Percentiles rank a stretch among this genome's conserved stretches.
phyloP scores from a whole-genome alignment of 2,329 filamentous ascomycete genomes.

The Pseudocercospora cruenta region DNA sequence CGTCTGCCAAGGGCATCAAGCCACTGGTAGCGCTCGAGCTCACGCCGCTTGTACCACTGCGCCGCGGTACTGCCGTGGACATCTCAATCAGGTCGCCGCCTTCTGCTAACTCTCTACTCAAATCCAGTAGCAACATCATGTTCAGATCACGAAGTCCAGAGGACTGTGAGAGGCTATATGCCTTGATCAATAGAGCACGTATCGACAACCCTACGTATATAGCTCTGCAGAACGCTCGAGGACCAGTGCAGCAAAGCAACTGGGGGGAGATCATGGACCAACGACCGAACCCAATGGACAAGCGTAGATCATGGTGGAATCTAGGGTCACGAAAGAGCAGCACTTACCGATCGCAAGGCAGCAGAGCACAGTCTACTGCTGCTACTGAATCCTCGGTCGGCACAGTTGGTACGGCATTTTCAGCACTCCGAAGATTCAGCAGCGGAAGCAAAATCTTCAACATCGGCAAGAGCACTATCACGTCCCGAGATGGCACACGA shows the following conservation, averaged over 20 bases:
- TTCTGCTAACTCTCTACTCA: slow-evolving; percentile 70
- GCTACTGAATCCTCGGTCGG: slow-evolving; percentile 76
- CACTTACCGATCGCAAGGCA: slow-evolving; percentile 60
- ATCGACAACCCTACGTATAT: slow-evolving; percentile 93
- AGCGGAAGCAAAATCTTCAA: slow-evolving; percentile 74
- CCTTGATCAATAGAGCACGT: slow-evolving; percentile 82
- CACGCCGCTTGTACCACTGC: slow-evolving; percentile 85
- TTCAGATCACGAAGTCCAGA: slow-evolving; percentile 77
- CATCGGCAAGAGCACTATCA: slow-evolving; percentile 76
- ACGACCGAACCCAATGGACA: slow-evolving; percentile 14
- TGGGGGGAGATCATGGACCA: slow-evolving; percentile 56
- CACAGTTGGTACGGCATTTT: slow-evolving; percentile 78
- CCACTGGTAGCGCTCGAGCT: slow-evolving; percentile 76
- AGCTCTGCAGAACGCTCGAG: slow-evolving; percentile 72
- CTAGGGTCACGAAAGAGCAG: slow-evolving; percentile 58
- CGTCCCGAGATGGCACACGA: slow-evolving; percentile 58
- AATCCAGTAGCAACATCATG: slow-evolving; percentile 76
- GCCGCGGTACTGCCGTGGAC: slow-evolving; percentile 88
- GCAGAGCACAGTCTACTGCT: slow-evolving; percentile 59
- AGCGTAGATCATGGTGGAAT: slow-evolving; percentile 52
- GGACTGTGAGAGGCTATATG: slow-evolving; percentile 82
- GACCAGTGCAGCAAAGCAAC: slow-evolving; percentile 54
- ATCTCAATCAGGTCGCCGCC: slow-evolving; percentile 91
- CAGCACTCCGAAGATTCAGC: slow-evolving; percentile 74
- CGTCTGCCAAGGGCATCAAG: slow-evolving; percentile 43